A percentile compares a stretch with the other conserved stretches of the same genome.
phyloP scores from a whole-genome alignment of 2,329 filamentous ascomycete genomes.

The Aureobasidium vineae region DNA sequence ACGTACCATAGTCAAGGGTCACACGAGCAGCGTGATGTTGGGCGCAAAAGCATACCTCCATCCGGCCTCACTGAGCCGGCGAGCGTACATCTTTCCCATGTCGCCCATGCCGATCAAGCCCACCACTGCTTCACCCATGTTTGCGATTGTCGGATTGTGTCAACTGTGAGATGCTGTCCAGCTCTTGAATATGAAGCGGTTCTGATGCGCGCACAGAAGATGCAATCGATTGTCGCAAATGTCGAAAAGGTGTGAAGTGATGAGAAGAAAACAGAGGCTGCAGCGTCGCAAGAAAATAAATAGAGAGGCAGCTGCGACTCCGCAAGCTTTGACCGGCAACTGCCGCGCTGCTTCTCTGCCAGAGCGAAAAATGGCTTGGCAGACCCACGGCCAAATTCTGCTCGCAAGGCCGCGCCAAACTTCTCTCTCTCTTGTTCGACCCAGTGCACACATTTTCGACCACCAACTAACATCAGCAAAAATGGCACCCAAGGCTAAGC shows the following conservation, averaged over 20 bases:
- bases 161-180: conserved; percentile 5
- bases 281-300: conserved; percentile 24
- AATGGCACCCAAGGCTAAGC: conserved; percentile 89
- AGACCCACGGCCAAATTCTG: conserved; percentile 27
- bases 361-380: conserved; percentile 6
- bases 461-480: conserved; percentile 46
- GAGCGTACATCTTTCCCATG: conserved; percentile 99
- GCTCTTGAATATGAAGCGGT: conserved; percentile 13
- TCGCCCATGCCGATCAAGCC: conserved; percentile 99
- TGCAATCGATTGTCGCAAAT: conserved; percentile 1
- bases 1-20: conserved; percentile 40
- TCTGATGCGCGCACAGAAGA: conserved; percentile 13
- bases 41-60: conserved; percentile 75
- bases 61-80: conserved; percentile 80
- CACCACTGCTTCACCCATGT: conserved; percentile 69
- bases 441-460: conserved; percentile 25
- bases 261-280: conserved; percentile 21
- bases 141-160: conserved; percentile 32
- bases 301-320: conserved; percentile 6
- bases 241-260: conserved; percentile 2
- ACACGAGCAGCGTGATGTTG: conserved; percentile 30
- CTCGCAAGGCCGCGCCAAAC: not conserved
- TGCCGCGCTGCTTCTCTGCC: not conserved
- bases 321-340: conserved; percentile 9
- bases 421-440: conserved; percentile 17